phyloP scores from a whole-genome alignment of 345 rosid genomes.

The Moringa oleifera region DNA sequence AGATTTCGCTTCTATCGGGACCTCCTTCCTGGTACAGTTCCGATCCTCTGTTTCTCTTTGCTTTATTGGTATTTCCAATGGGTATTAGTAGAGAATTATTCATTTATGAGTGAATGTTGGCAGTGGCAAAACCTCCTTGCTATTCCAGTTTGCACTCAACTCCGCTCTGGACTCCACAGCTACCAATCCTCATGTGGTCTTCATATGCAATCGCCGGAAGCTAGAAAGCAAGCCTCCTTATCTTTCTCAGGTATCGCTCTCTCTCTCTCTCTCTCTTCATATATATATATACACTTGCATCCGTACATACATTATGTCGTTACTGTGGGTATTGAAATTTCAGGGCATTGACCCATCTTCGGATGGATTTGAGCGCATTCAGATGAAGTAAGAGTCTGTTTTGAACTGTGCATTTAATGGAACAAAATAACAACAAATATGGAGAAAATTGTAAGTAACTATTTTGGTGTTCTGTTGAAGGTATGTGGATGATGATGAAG shows the following conservation, averaged over 20 bases:
- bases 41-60: not conserved
- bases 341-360: constrained; percentile 68
- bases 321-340: constrained; percentile 1
- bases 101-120: not conserved
- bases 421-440: too few relatives aligned
- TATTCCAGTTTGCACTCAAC: constrained; percentile 74
- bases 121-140: constrained; percentile 87
- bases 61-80: not conserved
- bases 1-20: constrained; percentile 65
- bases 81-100: too few relatives aligned
- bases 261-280: not conserved
- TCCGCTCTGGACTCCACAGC: constrained; percentile 23
- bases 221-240: constrained; percentile 62
- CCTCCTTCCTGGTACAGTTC: constrained; percentile 53
- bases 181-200: constrained; percentile 38
- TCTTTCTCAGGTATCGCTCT: constrained; percentile 49
- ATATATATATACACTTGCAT: not conserved
- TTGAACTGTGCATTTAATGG: not conserved
- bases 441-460: not conserved
- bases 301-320: too few relatives aligned
- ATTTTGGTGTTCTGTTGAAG: constrained; percentile 19
- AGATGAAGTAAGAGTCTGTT: constrained; percentile 59
- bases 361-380: constrained; percentile 50
- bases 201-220: constrained; percentile 62
- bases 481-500: constrained; percentile 76